Percentiles rank a stretch among this genome's conserved stretches.
These are phyloP conservation scores for Ganoderma multipileum DNA, from an alignment of 1,284 basidiomycete genomes.

Conservation along the genomic window DNA sequence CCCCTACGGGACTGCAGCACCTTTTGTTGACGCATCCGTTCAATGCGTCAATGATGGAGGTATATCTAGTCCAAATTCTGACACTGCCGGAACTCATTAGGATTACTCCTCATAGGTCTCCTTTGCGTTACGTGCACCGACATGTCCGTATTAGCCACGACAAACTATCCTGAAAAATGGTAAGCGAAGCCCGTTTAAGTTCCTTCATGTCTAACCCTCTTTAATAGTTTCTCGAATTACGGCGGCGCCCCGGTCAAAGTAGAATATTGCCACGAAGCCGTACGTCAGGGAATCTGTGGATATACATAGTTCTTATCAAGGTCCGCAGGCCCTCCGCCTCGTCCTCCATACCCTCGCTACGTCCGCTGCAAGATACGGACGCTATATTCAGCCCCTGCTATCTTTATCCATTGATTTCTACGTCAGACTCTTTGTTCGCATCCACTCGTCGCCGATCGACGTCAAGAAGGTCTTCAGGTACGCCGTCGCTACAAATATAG, in stretches of 20 bases:
- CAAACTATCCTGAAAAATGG: slow-evolving; percentile 98
- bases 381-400: slow-evolving; percentile 90
- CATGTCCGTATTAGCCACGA: slow-evolving; percentile 91
- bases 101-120: slow-evolving; percentile 63
- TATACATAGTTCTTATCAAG: background rate
- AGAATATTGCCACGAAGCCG: slow-evolving; percentile 95
- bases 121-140: slow-evolving; percentile 98
- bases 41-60: slow-evolving; percentile 90
- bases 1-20: slow-evolving; percentile 96
- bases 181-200: slow-evolving; percentile 36
- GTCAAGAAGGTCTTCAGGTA: slow-evolving; percentile 88
- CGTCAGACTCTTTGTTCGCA: slow-evolving; percentile 88
- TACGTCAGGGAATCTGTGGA: slow-evolving; percentile 44
- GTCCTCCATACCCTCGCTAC: slow-evolving; percentile 88
- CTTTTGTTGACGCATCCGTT: slow-evolving; percentile 98
- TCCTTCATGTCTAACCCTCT: slow-evolving; percentile 7
- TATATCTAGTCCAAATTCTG: slow-evolving; percentile 40
- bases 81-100: background rate
- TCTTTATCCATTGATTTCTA: slow-evolving; percentile 99
- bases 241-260: slow-evolving; percentile 93
- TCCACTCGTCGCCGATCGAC: slow-evolving; percentile 81
- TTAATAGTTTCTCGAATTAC: slow-evolving; percentile 87
- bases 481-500: slow-evolving; percentile 33
- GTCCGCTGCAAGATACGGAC: slow-evolving; percentile 91
- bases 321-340: slow-evolving; percentile 80